These are phyloP conservation scores for Leptodontidium sp. DNA, from an alignment of 2,329 filamentous ascomycete species.

Conservation along the genomic window DNA sequence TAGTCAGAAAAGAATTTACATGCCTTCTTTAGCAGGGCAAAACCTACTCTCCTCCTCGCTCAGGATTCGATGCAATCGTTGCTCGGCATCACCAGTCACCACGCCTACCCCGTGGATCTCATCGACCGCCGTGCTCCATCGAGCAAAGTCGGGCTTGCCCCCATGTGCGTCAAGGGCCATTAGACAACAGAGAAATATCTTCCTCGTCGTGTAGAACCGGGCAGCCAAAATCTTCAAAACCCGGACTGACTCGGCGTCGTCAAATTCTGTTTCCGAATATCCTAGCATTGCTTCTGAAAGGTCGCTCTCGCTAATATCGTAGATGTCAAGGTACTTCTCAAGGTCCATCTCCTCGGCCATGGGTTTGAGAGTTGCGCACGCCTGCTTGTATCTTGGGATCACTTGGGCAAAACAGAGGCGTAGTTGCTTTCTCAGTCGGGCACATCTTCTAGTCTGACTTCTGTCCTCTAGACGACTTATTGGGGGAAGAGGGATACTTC, in stretches of 20 bases:
- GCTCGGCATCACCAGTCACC: constrained; percentile 68
- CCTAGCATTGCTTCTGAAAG: constrained; percentile 73
- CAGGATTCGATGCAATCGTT: constrained; percentile 73
- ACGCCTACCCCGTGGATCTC: constrained; percentile 72
- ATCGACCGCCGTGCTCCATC: constrained; percentile 82
- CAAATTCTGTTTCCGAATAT: constrained; percentile 71
- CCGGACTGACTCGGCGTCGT: constrained; percentile 80
- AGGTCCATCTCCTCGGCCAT: constrained; percentile 83
- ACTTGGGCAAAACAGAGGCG: constrained; percentile 73
- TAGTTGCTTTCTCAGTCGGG: constrained; percentile 79
- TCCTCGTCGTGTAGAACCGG: constrained; percentile 80
- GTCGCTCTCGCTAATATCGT: constrained; percentile 79
- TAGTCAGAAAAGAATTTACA: constrained; percentile 40
- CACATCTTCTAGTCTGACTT: constrained; percentile 79
- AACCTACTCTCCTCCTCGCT: constrained; percentile 80
- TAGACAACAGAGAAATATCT: constrained; percentile 87
- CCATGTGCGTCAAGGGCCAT: constrained; percentile 86
- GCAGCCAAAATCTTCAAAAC: constrained; percentile 83
- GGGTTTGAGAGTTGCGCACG: constrained; percentile 71
- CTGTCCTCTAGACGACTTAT: constrained; percentile 89
- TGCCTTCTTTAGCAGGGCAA: background rate
- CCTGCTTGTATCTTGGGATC: constrained; percentile 76
- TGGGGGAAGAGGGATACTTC: constrained; percentile 89
- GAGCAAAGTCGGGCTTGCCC: constrained; percentile 76
- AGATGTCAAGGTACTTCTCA: constrained; percentile 92